Conservation (phyloP, 805 yeast species). For the Metschnikowia orientalis region DNA sequence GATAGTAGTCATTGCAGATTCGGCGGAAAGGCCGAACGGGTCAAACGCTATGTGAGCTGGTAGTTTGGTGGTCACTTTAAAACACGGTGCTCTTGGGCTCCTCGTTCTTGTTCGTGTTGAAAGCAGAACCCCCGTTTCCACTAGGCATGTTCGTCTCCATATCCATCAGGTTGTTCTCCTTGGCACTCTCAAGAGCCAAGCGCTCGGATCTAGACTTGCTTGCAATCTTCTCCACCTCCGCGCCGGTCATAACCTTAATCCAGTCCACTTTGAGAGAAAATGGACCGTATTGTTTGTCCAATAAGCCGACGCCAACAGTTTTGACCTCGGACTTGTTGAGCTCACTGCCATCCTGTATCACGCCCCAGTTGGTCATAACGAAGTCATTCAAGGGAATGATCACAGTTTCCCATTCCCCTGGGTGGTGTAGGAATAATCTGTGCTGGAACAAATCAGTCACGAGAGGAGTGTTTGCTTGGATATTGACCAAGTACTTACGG, state of each 20-base stretch:
- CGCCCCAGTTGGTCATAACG: constrained; percentile 82
- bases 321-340: constrained; percentile 62
- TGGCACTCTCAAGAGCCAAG: constrained; percentile 14
- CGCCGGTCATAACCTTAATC: constrained; percentile 64
- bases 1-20: too few relatives aligned
- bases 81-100: constrained; percentile 35
- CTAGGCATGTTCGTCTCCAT: constrained; percentile 20
- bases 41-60: too few relatives aligned
- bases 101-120: constrained; percentile 22
- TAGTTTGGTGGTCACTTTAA: constrained; percentile 13
- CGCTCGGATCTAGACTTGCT: constrained; percentile 29
- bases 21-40: too few relatives aligned
- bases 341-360: constrained; percentile 44
- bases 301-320: constrained; percentile 72
- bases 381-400: constrained; percentile 73
- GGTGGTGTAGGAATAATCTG: constrained; percentile 63
- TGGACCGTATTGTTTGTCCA: constrained; percentile 77
- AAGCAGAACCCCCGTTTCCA: constrained; percentile 27
- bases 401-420: constrained; percentile 82
- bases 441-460: constrained; percentile 81
- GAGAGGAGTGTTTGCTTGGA: constrained; percentile 76
- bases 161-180: constrained; percentile 10
- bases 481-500: constrained; percentile 71
- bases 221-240: constrained; percentile 42
- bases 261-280: constrained; percentile 65